phyloP scores from a whole-genome alignment of 192 early-diverging fungal species.

The Phlyctochytrium planicorne region DNA sequence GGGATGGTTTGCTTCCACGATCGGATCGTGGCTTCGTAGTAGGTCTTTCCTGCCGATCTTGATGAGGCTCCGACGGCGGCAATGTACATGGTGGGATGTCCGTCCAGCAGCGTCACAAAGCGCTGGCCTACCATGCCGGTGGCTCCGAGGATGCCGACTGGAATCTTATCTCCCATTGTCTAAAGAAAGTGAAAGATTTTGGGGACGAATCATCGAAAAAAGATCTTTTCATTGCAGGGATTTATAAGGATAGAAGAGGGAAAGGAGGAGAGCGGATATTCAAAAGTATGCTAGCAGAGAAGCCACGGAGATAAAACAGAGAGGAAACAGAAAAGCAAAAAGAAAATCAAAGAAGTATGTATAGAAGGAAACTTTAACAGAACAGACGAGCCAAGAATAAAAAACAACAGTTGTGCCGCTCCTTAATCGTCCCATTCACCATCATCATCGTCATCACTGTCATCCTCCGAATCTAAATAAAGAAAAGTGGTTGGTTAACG shows the following conservation, averaged over 20 bases:
- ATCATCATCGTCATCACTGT: constrained; percentile 37
- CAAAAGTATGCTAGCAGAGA: background rate
- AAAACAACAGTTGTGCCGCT: background rate
- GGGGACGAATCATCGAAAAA: too few relatives aligned
- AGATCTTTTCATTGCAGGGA: too few relatives aligned
- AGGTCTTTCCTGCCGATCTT: constrained; percentile 85
- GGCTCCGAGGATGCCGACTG: constrained; percentile 91
- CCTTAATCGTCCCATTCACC: constrained; percentile 14
- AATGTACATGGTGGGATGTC: constrained; percentile 84
- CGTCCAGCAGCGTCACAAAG: constrained; percentile 85
- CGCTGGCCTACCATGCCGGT: constrained; percentile 98
- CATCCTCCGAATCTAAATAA: constrained; percentile 28
- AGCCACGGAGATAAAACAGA: too few relatives aligned
- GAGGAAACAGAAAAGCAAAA: background rate
- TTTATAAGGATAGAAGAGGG: background rate
- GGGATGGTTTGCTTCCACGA: constrained; percentile 83
- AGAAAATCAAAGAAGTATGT: background rate
- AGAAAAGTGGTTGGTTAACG: background rate
- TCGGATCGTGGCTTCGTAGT: constrained; percentile 68
- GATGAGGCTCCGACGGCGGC: constrained; percentile 87
- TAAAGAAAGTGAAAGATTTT: too few relatives aligned
- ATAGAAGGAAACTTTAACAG: background rate
- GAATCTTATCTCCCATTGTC: too few relatives aligned
- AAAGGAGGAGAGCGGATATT: background rate
- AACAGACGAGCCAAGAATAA: background rate